These are phyloP conservation scores for Fusarium miscanthi DNA, from an alignment of 2,329 filamentous ascomycete genomes.

Conservation along the genomic window DNA sequence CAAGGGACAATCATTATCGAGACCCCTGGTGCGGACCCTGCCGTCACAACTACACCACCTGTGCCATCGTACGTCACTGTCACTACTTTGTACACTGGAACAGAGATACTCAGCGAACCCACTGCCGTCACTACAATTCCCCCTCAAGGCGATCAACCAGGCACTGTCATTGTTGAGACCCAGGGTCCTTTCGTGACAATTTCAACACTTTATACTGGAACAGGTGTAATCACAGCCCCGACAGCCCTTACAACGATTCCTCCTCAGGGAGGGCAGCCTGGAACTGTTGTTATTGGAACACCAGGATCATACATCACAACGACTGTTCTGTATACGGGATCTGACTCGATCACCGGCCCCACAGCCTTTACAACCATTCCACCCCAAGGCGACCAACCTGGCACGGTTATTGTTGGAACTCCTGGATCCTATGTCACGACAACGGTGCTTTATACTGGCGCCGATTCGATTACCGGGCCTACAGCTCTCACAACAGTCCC, in stretches of 20 bases:
- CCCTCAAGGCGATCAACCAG: constrained; percentile 4
- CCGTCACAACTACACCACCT: constrained; percentile 20
- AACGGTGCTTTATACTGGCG: constrained; percentile 6
- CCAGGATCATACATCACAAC: constrained; percentile 12
- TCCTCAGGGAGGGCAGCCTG: constrained; percentile 19
- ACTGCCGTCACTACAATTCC: constrained; percentile 13
- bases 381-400: constrained; percentile 15
- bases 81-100: constrained; percentile 19
- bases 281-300: constrained; percentile 13
- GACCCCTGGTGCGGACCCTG: constrained; percentile 8
- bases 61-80: constrained; percentile 22
- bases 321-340: constrained; percentile 19
- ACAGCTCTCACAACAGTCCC: constrained; percentile 13
- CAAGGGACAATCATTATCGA: constrained; percentile 25
- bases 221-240: constrained; percentile 11
- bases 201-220: constrained; percentile 15
- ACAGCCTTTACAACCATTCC: constrained; percentile 15
- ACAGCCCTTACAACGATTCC: constrained; percentile 17
- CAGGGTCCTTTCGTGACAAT: constrained; percentile 10
- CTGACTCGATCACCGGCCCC: constrained; percentile 5
- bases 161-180: constrained; percentile 16
- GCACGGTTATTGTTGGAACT: constrained; percentile 14
- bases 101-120: not conserved
- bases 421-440: constrained; percentile 18
- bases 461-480: constrained; percentile 7